Evolutionary conservation across 495 filamentous ascomycete species (phyloP), one percentile per base, ranked within the genome.

Genomic region (Cercophora newfieldiana): DNA sequence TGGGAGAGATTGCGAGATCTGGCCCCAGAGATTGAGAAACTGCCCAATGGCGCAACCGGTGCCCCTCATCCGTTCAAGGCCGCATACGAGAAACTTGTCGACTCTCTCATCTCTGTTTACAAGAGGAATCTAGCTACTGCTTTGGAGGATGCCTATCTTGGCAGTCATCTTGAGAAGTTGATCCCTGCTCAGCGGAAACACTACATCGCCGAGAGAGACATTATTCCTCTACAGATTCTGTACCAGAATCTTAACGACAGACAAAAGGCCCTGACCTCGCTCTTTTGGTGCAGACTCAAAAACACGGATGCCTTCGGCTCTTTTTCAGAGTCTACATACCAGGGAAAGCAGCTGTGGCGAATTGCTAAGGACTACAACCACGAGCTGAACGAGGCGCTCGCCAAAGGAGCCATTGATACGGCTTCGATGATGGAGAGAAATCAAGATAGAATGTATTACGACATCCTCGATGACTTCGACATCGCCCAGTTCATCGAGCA

Each of bases 11-110:
- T 74, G 6, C 10, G 30, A n/a, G 10, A 56, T 12, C 19, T 64
- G 14, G 64, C 51, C n/a, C 24, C 55, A 0, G 18, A 60, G 24
- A 63, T 67, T 5, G 33, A 44, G 3, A 19, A 24, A 5, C 12
- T 66, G 7, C 24, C 22, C 1, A 16, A 63, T 0, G 33, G 21
- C 31, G 22, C 0, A 14, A 2, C 25, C 7, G 49, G 51, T 16
- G 7, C 19, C 16, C 33, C 82, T 87, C 62, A 47, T 5, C 90
- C 37, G 2, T 14, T 89, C 80, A 80, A 86, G 69, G 81, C 78
- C 54, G 68, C 71, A 0, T 69, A 66, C 31, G 22, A 28, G 0
- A 53, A n/a, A 3, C 53, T 80, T 7, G 8, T 63, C 4, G 64
- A 61, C 8, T 72, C 69, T 6, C 63, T 75, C 22, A 24, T 66